Evolutionary conservation across 2,329 filamentous ascomycete genomes (phyloP).

Genomic region (Cordyceps pruinosa): DNA sequence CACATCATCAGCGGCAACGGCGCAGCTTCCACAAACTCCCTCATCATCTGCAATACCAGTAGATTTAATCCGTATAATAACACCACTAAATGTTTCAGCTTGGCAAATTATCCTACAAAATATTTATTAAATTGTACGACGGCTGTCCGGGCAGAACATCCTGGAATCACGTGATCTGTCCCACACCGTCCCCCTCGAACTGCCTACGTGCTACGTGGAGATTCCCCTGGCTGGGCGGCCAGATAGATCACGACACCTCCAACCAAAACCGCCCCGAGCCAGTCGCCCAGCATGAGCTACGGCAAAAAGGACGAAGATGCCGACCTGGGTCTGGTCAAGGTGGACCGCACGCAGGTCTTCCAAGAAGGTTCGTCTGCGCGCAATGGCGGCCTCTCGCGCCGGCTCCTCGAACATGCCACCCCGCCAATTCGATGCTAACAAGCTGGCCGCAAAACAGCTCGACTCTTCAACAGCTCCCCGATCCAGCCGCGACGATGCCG

Average conservation of each 20-base stretch:
- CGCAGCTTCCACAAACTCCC: background rate
- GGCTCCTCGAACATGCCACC: slow-evolving; percentile 15
- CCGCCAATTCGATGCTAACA: slow-evolving; percentile 30
- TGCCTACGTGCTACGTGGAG: slow-evolving; percentile 37
- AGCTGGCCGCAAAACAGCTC: slow-evolving; percentile 53
- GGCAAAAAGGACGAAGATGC: slow-evolving; percentile 99
- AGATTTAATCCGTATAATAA: too few species aligned
- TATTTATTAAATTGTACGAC: background rate
- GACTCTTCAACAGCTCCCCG: slow-evolving; percentile 94
- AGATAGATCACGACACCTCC: slow-evolving; percentile 29
- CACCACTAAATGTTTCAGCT: too few species aligned
- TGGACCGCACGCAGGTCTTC: slow-evolving; percentile 95
- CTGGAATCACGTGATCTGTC: slow-evolving; percentile 27
- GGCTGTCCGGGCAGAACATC: background rate
- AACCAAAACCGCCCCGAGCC: slow-evolving; percentile 26
- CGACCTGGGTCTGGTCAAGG: slow-evolving; percentile 88
- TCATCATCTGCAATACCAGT: background rate
- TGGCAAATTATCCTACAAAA: background rate
- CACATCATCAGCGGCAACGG: background rate
- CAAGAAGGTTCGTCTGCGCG: slow-evolving; percentile 72
- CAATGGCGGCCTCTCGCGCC: slow-evolving; percentile 17
- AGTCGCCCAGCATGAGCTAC: slow-evolving; percentile 72
- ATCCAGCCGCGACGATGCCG: slow-evolving; percentile 97
- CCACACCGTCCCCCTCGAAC: slow-evolving; percentile 25
- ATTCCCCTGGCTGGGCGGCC: slow-evolving; percentile 25